Percentiles rank a stretch among this genome's conserved stretches.
These are phyloP conservation scores for Naganishia sp. DNA, from an alignment of 1,284 basidiomycete genomes.

Conservation along the genomic window DNA sequence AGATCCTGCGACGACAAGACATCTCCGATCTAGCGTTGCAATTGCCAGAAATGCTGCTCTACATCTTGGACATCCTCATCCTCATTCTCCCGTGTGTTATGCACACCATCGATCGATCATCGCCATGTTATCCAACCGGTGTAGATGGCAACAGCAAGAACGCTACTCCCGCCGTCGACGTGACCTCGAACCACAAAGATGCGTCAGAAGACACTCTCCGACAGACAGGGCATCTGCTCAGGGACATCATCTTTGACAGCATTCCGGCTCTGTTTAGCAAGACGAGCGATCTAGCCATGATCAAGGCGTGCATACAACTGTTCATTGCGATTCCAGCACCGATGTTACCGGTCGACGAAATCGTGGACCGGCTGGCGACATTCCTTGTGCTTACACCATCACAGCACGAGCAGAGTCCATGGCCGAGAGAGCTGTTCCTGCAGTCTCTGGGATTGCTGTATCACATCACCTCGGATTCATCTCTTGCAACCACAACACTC, in stretches of 20 bases:
- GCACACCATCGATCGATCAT: conserved; percentile 3
- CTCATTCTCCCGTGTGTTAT: conserved; percentile 15
- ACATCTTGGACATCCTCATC: conserved; percentile 29
- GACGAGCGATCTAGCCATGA: conserved; percentile 31
- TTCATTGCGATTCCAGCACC: conserved; percentile 25
- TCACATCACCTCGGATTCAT: conserved; percentile 34
- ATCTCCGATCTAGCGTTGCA: conserved; percentile 13
- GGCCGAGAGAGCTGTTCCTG: conserved; percentile 29
- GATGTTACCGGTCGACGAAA: conserved; percentile 18
- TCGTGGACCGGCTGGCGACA: conserved; percentile 22
- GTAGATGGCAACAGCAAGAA: conserved; percentile 3
- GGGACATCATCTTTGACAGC: conserved; percentile 11
- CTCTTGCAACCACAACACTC: conserved; percentile 26
- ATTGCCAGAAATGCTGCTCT: conserved; percentile 25
- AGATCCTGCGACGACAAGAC: conserved; percentile 5
- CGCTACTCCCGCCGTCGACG: conserved; percentile 15
- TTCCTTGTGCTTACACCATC: conserved; percentile 33
- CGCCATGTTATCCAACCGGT: neutral
- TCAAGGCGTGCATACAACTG: conserved; percentile 27
- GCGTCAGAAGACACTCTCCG: conserved; percentile 3
- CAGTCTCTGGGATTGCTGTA: conserved; percentile 34
- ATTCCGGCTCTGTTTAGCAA: conserved; percentile 28
- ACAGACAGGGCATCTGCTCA: conserved; percentile 22
- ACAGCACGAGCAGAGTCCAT: conserved; percentile 26
- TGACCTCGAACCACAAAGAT: conserved; percentile 3